Conservation (phyloP, 164 flowering plant genomes). For the Hamamelis virginiana region DNA sequence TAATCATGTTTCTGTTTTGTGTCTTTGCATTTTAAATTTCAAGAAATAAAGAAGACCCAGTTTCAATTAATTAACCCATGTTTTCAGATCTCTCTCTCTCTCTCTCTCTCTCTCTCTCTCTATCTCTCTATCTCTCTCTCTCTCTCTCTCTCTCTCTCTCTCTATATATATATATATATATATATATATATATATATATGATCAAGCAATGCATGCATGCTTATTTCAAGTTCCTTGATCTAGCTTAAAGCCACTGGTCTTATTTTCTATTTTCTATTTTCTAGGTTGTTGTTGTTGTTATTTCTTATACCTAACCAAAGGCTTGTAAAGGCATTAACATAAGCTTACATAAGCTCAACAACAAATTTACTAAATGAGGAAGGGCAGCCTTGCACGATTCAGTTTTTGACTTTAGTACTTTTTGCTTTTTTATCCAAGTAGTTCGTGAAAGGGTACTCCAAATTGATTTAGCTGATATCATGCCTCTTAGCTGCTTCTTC, state of each 20-base stretch:
- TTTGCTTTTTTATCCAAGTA: too few species aligned
- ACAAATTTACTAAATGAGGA: background rate
- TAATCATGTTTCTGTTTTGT: background rate
- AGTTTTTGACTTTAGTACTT: background rate
- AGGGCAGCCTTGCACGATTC: background rate
- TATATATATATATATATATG: background rate
- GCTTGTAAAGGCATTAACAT: background rate
- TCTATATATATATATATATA: too few species aligned
- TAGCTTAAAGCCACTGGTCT: background rate
- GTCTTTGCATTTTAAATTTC: background rate
- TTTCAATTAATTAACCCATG: background rate
- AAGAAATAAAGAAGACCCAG: background rate
- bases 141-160: too few species aligned
- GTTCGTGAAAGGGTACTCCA: too few species aligned
- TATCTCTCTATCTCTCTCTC: too few species aligned
- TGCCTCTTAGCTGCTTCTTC: background rate
- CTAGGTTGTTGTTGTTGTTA: too few species aligned
- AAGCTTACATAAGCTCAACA: background rate
- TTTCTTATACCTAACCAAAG: background rate
- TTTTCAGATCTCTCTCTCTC: background rate
- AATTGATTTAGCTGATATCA: background rate
- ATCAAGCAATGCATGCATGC: slow-evolving; percentile 1
- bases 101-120: too few species aligned
- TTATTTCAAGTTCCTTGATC: too few species aligned
- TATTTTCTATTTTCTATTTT: background rate